phyloP scores from a whole-genome alignment of 495 filamentous ascomycete genomes.

The Platismatia glauca region DNA sequence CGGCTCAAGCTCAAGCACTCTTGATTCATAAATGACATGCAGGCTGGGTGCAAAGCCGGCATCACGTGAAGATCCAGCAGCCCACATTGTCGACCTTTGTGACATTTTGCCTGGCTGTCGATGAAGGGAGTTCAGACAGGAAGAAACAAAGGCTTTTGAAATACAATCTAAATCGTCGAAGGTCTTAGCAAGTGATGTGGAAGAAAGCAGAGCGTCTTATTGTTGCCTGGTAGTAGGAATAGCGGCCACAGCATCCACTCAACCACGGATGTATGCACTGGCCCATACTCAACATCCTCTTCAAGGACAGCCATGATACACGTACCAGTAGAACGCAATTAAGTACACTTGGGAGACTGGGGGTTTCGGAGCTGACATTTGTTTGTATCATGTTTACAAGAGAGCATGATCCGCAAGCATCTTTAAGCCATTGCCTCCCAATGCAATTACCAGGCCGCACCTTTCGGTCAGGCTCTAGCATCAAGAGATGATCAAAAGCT shows the following conservation, averaged over 20 bases:
- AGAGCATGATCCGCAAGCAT: background rate
- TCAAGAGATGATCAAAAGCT: background rate
- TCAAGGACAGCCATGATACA: no score
- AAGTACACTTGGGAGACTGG: background rate
- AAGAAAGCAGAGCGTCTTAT: no score
- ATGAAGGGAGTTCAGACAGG: background rate
- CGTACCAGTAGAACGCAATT: no score
- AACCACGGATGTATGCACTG: no score
- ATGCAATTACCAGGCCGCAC: background rate
- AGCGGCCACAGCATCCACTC: no score
- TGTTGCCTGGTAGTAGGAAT: no score
- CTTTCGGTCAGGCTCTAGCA: background rate
- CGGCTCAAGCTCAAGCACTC: background rate
- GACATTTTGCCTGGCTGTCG: background rate
- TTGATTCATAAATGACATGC: background rate
- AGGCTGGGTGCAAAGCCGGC: background rate
- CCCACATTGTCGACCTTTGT: background rate
- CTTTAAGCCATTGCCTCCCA: background rate
- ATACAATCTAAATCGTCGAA: no score
- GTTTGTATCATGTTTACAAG: background rate
- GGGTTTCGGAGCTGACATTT: background rate
- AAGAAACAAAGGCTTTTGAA: background rate
- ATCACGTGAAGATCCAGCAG: background rate
- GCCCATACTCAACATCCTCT: no score
- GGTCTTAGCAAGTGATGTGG: no score